A percentile compares a stretch with the other conserved stretches of the same genome.
These are phyloP conservation scores for Colletotrichum filicis DNA, from an alignment of 2,329 filamentous ascomycete genomes.

Conservation along the genomic window DNA sequence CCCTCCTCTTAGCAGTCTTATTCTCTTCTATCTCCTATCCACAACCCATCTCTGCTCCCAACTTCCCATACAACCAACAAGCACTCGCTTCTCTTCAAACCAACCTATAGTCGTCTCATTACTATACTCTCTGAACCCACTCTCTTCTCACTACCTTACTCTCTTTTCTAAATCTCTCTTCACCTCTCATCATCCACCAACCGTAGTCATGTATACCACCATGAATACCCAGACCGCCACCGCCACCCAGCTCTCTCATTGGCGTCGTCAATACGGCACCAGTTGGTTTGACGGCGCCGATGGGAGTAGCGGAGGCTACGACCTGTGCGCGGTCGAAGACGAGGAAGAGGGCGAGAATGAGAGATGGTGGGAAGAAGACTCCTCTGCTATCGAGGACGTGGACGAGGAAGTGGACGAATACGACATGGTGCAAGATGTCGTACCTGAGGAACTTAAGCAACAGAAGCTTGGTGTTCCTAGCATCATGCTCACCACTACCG, in stretches of 20 bases:
- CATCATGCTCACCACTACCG: not conserved
- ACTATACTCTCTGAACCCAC: not conserved
- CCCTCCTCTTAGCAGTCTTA: not conserved
- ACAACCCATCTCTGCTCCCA: not conserved
- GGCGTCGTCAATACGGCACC: not conserved
- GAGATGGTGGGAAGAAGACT: not conserved
- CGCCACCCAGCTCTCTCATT: not conserved
- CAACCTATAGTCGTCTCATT: fast-evolving
- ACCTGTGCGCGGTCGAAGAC: not conserved
- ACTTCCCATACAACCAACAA: not conserved
- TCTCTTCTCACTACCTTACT: too few species aligned
- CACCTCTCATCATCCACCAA: not conserved
- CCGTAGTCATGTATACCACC: not conserved
- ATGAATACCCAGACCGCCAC: not conserved
- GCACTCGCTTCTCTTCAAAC: not conserved
- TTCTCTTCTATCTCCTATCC: not conserved
- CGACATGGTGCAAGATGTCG: not conserved
- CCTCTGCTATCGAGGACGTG: not conserved
- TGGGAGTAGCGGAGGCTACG: not conserved
- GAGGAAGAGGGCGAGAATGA: not conserved
- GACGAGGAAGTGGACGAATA: too few species aligned
- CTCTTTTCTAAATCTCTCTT: too few species aligned
- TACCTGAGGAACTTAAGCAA: not conserved
- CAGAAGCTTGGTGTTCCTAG: not conserved
- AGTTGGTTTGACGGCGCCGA: not conserved